Conservation (phyloP, 2,329 filamentous ascomycete genomes). For the Cryoendolithus antarcticus region DNA sequence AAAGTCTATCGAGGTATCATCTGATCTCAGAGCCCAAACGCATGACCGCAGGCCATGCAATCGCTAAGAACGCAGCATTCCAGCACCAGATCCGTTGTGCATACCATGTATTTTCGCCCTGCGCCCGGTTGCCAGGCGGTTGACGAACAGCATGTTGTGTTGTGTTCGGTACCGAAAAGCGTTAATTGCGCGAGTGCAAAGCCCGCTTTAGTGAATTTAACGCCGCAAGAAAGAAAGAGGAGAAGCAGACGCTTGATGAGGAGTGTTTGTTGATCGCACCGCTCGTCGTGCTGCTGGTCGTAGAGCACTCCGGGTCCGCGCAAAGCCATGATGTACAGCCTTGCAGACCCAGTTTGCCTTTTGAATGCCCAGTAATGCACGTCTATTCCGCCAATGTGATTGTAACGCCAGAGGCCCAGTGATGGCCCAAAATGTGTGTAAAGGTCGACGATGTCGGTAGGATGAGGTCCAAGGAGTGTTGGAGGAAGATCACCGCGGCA, state of each 20-base stretch:
- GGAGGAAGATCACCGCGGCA: neutral
- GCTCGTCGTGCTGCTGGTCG: no score
- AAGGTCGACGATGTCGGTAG: constrained; percentile 1
- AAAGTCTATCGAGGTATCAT: constrained; percentile 12
- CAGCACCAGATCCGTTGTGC: constrained; percentile 5
- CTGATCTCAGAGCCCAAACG: constrained; percentile 1
- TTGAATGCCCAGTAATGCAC: no score
- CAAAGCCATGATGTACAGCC: neutral
- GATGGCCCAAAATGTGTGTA: constrained; percentile 9
- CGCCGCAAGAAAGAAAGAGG: no score
- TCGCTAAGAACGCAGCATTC: constrained; percentile 1
- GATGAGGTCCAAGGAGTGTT: constrained; percentile 1
- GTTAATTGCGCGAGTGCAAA: no score
- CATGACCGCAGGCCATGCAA: constrained; percentile 4
- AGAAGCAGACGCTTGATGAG: no score
- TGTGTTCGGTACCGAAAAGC: no score
- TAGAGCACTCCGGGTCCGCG: no score
- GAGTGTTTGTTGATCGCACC: no score
- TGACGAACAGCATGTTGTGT: constrained; percentile 2
- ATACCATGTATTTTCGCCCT: constrained; percentile 1
- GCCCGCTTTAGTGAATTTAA: no score
- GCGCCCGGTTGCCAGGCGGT: constrained; percentile 6
- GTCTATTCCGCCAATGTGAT: no score
- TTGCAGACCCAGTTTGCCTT: neutral
- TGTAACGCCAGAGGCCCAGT: constrained; percentile 1